Conservation (phyloP, 1,139 yeast genomes). For the Yarrowia galli region DNA sequence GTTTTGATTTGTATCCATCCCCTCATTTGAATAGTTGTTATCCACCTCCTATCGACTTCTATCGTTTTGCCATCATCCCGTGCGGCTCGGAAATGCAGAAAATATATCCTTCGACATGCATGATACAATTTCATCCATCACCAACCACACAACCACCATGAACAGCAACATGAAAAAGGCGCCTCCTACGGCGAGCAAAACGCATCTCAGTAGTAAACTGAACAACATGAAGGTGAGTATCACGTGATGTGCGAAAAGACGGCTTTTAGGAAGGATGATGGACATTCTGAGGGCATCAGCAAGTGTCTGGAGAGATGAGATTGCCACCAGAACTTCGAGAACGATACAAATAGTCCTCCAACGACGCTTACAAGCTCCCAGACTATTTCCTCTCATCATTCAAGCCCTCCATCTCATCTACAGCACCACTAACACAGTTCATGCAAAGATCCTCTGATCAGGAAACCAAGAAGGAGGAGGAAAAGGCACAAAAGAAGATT, state of each 20-base stretch:
- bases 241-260: background rate
- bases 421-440: conserved; percentile 24
- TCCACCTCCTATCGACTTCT: no score
- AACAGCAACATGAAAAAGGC: conserved; percentile 37
- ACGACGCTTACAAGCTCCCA: no score
- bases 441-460: conserved; percentile 27
- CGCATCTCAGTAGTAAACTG: conserved; percentile 35
- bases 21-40: no score
- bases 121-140: conserved; percentile 26
- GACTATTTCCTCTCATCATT: no score
- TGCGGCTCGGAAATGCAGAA: conserved; percentile 28
- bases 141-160: conserved; percentile 22
- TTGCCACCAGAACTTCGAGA: no score
- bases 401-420: no score
- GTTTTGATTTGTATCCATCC: no score
- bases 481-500: conserved; percentile 50
- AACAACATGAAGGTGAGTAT: conserved; percentile 34
- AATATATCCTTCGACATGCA: conserved; percentile 31
- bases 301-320: no score
- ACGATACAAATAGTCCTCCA: no score
- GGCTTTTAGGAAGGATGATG: no score
- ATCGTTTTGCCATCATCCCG: background rate
- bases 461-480: conserved; percentile 33
- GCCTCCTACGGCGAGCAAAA: conserved; percentile 37
- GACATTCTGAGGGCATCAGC: no score